A percentile compares a stretch with the other conserved stretches of the same genome.
These are phyloP conservation scores for Ochromonadaceae sp. DNA, from an alignment of 352 stramenopile genomes.

Conservation along the genomic window DNA sequence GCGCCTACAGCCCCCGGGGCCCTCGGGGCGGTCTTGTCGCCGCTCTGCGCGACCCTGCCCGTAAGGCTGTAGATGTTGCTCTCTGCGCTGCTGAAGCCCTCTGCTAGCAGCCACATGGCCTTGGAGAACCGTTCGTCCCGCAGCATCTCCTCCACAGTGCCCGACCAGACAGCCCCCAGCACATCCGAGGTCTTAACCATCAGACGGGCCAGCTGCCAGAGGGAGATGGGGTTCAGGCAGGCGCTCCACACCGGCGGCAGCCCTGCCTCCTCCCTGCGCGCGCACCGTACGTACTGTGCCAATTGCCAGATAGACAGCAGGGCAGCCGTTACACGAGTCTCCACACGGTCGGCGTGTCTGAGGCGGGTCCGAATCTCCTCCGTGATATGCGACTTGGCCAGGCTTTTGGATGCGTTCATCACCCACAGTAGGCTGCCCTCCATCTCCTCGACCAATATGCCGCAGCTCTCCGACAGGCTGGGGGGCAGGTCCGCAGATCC, in stretches of 20 bases:
- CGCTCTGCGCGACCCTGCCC: background rate
- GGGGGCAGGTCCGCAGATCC: background rate
- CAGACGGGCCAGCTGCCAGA: background rate
- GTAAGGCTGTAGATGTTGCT: background rate
- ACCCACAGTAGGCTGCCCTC: background rate
- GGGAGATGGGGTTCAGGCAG: background rate
- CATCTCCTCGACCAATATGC: constrained; percentile 8
- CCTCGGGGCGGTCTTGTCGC: background rate
- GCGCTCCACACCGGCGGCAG: background rate
- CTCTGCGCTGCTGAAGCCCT: background rate
- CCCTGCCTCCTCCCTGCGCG: background rate
- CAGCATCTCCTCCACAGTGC: background rate
- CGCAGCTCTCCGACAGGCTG: background rate
- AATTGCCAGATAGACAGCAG: background rate
- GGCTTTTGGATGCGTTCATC: background rate
- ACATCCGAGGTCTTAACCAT: background rate
- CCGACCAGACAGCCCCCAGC: background rate
- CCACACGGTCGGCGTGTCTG: background rate
- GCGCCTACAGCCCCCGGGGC: no score
- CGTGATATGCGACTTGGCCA: background rate
- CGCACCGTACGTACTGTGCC: background rate
- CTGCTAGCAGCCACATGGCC: background rate
- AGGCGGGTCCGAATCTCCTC: background rate
- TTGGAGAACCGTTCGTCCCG: background rate
- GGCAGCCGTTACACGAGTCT: background rate